Evolutionary conservation across 1,284 basidiomycete species (phyloP).

Genomic region (Tilletia setariae): DNA sequence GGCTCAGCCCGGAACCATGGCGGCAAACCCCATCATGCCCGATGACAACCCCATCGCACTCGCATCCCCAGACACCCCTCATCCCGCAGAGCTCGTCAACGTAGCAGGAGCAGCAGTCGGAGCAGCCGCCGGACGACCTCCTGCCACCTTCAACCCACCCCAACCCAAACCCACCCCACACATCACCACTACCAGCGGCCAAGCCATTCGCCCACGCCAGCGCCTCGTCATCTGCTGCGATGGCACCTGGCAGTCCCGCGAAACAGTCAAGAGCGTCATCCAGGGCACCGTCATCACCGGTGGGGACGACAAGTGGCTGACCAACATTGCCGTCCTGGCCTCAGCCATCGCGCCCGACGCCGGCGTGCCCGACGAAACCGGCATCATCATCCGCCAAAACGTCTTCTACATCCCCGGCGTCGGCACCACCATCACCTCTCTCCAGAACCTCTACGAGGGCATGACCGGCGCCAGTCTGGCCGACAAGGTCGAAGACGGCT

Average conservation of each 20-base stretch:
- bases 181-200: background rate
- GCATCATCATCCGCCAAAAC: constrained; percentile 22
- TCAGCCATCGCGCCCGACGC: constrained; percentile 26
- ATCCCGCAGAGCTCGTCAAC: background rate
- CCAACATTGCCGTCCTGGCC: constrained; percentile 39
- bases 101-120: background rate
- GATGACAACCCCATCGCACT: constrained; percentile 1
- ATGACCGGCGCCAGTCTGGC: constrained; percentile 18
- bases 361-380: constrained; percentile 19
- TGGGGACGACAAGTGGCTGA: constrained; percentile 27
- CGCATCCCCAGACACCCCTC: background rate
- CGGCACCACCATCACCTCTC: constrained; percentile 23
- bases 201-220: constrained; percentile 26
- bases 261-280: constrained; percentile 28
- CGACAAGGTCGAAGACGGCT: constrained; percentile 60
- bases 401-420: constrained; percentile 39
- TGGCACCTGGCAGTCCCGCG: constrained; percentile 35
- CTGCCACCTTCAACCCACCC: background rate
- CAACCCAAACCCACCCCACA: background rate
- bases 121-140: background rate
- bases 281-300: constrained; percentile 12
- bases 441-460: constrained; percentile 29
- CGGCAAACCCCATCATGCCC: background rate
- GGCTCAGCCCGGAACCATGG: background rate
- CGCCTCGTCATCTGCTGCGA: constrained; percentile 41